Percentiles rank a stretch among this genome's conserved stretches.
phyloP scores from a whole-genome alignment of 306 rosid species.

The Vicia faba region DNA sequence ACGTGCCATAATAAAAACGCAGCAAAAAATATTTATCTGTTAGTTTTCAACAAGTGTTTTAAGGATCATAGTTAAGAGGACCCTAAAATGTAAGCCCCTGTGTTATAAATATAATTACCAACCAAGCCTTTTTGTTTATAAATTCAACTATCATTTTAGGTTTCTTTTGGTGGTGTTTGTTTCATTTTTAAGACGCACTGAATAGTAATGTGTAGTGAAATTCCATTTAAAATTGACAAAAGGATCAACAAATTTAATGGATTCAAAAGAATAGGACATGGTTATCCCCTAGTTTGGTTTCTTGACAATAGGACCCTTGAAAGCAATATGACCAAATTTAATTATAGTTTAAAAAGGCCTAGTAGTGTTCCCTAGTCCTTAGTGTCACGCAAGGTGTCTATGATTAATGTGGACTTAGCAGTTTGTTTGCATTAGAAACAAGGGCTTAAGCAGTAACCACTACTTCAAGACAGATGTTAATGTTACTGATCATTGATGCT shows the following conservation, averaged over 20 bases:
- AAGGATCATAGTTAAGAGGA: no score
- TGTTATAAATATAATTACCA: no score
- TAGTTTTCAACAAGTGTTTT: neutral
- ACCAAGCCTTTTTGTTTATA: no score
- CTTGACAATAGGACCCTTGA: neutral
- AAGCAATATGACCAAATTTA: neutral
- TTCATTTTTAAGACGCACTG: neutral
- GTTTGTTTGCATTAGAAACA: slow-evolving; percentile 3
- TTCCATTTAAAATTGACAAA: neutral
- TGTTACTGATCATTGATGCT: neutral
- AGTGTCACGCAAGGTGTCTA: slow-evolving; percentile 26
- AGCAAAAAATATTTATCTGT: slow-evolving; percentile 19
- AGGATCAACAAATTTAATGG: neutral
- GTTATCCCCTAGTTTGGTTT: neutral
- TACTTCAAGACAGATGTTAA: slow-evolving; percentile 3
- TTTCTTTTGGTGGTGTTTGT: no score
- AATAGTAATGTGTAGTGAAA: neutral
- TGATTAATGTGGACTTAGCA: slow-evolving; percentile 23
- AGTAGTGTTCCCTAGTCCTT: neutral
- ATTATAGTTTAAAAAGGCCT: no score
- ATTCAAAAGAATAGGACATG: neutral
- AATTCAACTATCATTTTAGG: no score
- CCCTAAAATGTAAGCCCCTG: no score
- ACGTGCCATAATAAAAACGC: neutral
- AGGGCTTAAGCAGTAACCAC: slow-evolving; percentile 13